These are phyloP conservation scores for Colletotrichum gigasporum DNA, from an alignment of 2,329 filamentous ascomycete genomes.

Conservation along the genomic window DNA sequence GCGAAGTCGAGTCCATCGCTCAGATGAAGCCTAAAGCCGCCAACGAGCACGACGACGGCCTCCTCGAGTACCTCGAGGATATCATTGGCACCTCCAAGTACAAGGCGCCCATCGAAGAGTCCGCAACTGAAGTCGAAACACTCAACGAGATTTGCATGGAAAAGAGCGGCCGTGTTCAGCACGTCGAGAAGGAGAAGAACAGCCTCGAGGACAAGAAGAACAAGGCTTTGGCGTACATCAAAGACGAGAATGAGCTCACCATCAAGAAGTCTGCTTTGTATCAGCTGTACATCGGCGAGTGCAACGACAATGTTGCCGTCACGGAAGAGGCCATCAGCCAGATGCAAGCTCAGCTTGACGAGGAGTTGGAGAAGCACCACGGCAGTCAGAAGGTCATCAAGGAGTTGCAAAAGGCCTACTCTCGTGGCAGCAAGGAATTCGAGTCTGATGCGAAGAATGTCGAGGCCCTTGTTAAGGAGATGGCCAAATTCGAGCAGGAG, in stretches of 20 bases:
- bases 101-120: constrained; percentile 95
- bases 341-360: constrained; percentile 86
- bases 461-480: constrained; percentile 83
- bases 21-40: constrained; percentile 98
- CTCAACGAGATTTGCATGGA: constrained; percentile 95
- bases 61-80: constrained; percentile 96
- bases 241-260: constrained; percentile 91
- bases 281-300: constrained; percentile 90
- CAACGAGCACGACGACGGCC: constrained; percentile 94
- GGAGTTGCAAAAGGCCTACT: constrained; percentile 84
- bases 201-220: constrained; percentile 96
- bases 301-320: constrained; percentile 86
- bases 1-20: constrained; percentile 97
- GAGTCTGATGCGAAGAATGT: constrained; percentile 84
- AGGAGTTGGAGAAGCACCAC: constrained; percentile 90
- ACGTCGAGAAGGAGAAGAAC: constrained; percentile 97
- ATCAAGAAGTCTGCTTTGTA: constrained; percentile 92
- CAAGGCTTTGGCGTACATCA: constrained; percentile 87
- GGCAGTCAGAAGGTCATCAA: constrained; percentile 93
- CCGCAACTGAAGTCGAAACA: constrained; percentile 86
- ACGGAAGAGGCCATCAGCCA: constrained; percentile 91
- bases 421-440: constrained; percentile 83
- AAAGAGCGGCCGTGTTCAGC: constrained; percentile 94
- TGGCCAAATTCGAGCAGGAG: constrained; percentile 94
- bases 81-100: constrained; percentile 99